Percentiles rank a stretch among this genome's conserved stretches.
Evolutionary conservation across 306 rosid genomes (phyloP).

Genomic region (Dicorynia guianensis): DNA sequence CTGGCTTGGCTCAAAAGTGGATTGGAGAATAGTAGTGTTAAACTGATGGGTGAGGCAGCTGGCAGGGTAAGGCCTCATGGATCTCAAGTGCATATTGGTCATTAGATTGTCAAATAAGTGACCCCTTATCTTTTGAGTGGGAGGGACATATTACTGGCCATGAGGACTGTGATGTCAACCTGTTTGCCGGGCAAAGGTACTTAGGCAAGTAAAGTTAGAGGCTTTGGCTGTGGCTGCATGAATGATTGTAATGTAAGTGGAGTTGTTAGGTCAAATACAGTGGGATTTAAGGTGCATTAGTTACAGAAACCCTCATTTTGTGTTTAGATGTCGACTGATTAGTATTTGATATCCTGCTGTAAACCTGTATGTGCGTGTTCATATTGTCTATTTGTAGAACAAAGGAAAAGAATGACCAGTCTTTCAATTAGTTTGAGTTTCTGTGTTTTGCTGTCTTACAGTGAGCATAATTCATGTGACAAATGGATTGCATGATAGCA

Average conservation of each 20-base stretch:
- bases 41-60: slow-evolving; percentile 69
- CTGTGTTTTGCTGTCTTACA: neutral
- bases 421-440: slow-evolving; percentile 2
- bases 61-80: slow-evolving; percentile 54
- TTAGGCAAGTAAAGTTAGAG: slow-evolving; percentile 19
- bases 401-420: neutral
- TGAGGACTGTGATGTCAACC: slow-evolving; percentile 34
- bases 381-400: neutral
- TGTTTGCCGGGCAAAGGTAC: slow-evolving; percentile 19
- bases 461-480: neutral
- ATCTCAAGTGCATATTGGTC: slow-evolving; percentile 58
- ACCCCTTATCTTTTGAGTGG: slow-evolving; percentile 36
- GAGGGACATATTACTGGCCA: slow-evolving; percentile 33
- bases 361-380: neutral
- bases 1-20: slow-evolving; percentile 99
- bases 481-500: neutral
- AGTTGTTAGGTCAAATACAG: slow-evolving; percentile 20
- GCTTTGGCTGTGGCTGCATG: slow-evolving; percentile 7
- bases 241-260: slow-evolving; percentile 47
- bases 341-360: neutral
- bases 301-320: neutral
- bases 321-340: neutral
- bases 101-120: slow-evolving; percentile 40
- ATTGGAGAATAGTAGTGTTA: slow-evolving; percentile 78
- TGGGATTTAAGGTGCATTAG: slow-evolving; percentile 21